Evolutionary conservation across 768 basidiomycete genomes (phyloP).

Genomic region (Suillus alpinus): DNA sequence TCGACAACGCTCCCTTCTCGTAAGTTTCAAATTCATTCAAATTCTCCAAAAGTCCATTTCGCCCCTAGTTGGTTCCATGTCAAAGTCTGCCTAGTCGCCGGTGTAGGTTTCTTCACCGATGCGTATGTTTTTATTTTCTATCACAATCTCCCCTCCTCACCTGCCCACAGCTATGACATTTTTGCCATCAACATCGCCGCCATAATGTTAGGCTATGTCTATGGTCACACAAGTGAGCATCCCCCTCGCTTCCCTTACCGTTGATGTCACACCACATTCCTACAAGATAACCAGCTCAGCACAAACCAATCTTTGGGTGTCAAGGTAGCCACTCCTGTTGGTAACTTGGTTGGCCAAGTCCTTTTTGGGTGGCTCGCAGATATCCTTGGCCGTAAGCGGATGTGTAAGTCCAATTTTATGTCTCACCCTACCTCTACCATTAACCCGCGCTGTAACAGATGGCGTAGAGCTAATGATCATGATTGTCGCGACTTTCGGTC

Average conservation of each 20-base stretch:
- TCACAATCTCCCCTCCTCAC: neutral
- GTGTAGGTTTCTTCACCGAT: constrained; percentile 92
- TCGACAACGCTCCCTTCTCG: constrained; percentile 87
- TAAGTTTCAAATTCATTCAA: constrained; percentile 31
- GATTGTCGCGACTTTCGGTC: constrained; percentile 75
- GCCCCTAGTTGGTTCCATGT: constrained; percentile 75
- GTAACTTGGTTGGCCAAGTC: constrained; percentile 72
- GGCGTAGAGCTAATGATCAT: constrained; percentile 72
- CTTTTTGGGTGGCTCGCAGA: constrained; percentile 83
- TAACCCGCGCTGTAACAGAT: constrained; percentile 24
- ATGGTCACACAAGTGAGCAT: constrained; percentile 37
- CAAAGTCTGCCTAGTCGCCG: constrained; percentile 66
- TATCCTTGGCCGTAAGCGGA: constrained; percentile 69
- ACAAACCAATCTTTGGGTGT: constrained; percentile 70
- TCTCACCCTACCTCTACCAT: neutral
- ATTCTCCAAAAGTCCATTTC: neutral
- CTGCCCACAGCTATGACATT: constrained; percentile 58
- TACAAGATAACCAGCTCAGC: constrained; percentile 28
- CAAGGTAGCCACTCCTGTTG: constrained; percentile 75
- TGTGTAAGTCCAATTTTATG: constrained; percentile 53
- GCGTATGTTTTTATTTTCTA: constrained; percentile 40
- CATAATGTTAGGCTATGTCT: constrained; percentile 81
- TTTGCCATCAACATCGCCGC: constrained; percentile 89
- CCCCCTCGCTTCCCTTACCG: neutral
- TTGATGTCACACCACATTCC: neutral